Evolutionary conservation across 768 basidiomycete species (phyloP).

Genomic region (Suillus variegatus): DNA sequence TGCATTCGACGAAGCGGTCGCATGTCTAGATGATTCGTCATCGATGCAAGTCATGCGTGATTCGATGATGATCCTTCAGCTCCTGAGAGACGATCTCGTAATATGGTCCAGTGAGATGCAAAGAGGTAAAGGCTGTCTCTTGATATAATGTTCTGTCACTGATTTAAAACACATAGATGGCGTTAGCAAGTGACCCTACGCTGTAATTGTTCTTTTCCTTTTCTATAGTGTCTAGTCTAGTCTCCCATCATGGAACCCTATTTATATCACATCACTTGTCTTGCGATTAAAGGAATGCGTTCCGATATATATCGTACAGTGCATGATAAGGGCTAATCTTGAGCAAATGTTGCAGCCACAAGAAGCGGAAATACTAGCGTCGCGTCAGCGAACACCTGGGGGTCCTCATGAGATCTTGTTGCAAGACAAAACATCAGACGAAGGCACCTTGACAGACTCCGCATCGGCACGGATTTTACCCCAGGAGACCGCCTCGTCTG

Average conservation of each 20-base stretch:
- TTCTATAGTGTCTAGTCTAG: neutral
- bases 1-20: conserved; percentile 89
- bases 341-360: conserved; percentile 92
- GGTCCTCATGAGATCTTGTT: conserved; percentile 8
- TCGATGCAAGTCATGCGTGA: conserved; percentile 53
- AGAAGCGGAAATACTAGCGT: conserved; percentile 94
- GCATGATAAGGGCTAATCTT: conserved; percentile 25
- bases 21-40: conserved; percentile 53
- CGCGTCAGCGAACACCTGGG: conserved; percentile 88
- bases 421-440: neutral
- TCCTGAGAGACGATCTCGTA: conserved; percentile 82
- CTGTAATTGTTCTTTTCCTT: neutral
- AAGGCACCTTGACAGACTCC: conserved; percentile 74
- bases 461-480: conserved; percentile 92
- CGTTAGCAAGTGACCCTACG: neutral
- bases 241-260: conserved; percentile 7
- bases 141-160: neutral
- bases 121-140: conserved; percentile 30
- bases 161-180: neutral
- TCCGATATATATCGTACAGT: neutral
- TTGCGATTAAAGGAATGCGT: neutral
- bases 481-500: conserved; percentile 98
- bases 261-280: conserved; percentile 2
- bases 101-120: conserved; percentile 83
- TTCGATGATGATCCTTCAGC: conserved; percentile 81